phyloP scores from a whole-genome alignment of 1,284 basidiomycete species.

The Cerrena zonata region DNA sequence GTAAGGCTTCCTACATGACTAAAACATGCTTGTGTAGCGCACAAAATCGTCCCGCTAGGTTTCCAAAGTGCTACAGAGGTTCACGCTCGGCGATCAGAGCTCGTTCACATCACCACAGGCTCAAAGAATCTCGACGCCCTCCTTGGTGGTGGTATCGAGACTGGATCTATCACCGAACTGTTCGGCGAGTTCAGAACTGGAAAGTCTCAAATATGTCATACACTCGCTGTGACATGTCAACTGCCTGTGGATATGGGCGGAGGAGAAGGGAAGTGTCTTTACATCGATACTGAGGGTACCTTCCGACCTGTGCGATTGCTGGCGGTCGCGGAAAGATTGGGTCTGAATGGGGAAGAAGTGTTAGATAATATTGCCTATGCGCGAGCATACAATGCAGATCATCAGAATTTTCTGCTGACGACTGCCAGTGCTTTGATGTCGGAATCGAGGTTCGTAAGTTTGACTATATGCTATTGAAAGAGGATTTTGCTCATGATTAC shows the following conservation, averaged over 20 bases:
- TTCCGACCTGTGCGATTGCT: conserved; percentile 95
- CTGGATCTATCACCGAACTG: conserved; percentile 95
- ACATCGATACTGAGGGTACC: conserved; percentile 98
- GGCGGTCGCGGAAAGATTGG: conserved; percentile 92
- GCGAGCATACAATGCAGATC: conserved; percentile 96
- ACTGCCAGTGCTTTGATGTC: conserved; percentile 96
- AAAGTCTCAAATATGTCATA: conserved; percentile 98
- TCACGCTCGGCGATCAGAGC: conserved; percentile 89
- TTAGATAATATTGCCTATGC: conserved; percentile 99
- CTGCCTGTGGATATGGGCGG: conserved; percentile 97
- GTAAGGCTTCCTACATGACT: background rate
- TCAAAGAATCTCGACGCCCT: conserved; percentile 94
- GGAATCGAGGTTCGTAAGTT: conserved; percentile 72
- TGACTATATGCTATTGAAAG: background rate
- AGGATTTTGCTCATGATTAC: background rate
- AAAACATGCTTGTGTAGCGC: conserved; percentile 47
- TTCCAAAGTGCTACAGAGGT: conserved; percentile 98
- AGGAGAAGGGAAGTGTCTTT: conserved; percentile 97
- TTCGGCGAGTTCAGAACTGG: conserved; percentile 99
- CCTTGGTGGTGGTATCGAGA: conserved; percentile 96
- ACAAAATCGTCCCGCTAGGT: conserved; percentile 93
- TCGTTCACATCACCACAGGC: conserved; percentile 95
- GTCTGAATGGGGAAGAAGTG: conserved; percentile 94
- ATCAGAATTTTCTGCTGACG: conserved; percentile 86
- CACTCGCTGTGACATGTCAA: conserved; percentile 96